A percentile compares a stretch with the other conserved stretches of the same genome.
Evolutionary conservation across 805 yeast genomes (phyloP).

Genomic region (Clavispora carvajalis): DNA sequence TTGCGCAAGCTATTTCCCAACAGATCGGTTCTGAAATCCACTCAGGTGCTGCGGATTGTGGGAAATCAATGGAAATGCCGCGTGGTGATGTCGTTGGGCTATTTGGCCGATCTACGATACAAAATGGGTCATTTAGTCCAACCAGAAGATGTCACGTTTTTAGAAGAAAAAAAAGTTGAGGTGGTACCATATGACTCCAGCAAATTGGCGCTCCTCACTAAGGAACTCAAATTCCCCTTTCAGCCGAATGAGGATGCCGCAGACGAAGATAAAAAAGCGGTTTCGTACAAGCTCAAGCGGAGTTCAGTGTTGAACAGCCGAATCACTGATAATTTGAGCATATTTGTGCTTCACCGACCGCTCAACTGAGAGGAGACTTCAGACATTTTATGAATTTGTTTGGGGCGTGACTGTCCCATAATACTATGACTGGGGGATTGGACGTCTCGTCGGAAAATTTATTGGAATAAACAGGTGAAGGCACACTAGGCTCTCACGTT

Average conservation of each 20-base stretch:
- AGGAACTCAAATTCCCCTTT: conserved; percentile 7
- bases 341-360: conserved; percentile 21
- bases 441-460: no score
- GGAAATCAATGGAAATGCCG: conserved; percentile 20
- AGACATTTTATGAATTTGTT: no score
- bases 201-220: conserved; percentile 7
- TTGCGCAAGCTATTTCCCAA: conserved; percentile 10
- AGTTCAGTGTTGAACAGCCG: conserved; percentile 9
- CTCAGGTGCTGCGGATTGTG: conserved; percentile 8
- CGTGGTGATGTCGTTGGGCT: conserved; percentile 16
- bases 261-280: conserved; percentile 13
- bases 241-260: conserved; percentile 9
- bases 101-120: conserved; percentile 15
- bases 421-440: no score
- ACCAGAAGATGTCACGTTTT: conserved; percentile 10
- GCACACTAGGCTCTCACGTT: background rate
- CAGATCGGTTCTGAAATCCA: conserved; percentile 6
- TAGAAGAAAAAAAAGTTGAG: conserved; percentile 11
- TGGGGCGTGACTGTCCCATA: no score
- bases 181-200: background rate
- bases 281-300: conserved; percentile 10
- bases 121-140: conserved; percentile 7
- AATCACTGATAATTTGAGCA: conserved; percentile 14
- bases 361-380: background rate
- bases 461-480: no score